Percentiles rank a stretch among this genome's conserved stretches.
Evolutionary conservation across 2,329 filamentous ascomycete species (phyloP).

Genomic region (Phyllosticta ampelicida): DNA sequence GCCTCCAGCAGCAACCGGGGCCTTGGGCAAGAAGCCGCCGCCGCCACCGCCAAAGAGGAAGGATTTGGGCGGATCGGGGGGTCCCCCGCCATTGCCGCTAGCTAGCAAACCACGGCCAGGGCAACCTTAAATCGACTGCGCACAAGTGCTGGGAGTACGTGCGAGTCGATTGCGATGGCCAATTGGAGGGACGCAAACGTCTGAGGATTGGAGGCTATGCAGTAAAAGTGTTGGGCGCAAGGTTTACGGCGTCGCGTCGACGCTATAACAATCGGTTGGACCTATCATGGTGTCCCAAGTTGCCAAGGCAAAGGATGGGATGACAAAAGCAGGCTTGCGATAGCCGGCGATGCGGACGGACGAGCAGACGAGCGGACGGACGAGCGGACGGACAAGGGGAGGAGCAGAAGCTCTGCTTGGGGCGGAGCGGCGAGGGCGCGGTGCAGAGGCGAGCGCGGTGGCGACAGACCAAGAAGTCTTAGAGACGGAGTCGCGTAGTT

Average conservation of each 20-base stretch:
- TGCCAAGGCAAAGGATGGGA: slow-evolving; percentile 1
- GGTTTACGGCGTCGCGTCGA: background rate
- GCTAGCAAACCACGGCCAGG: slow-evolving; percentile 41
- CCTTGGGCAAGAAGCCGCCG: slow-evolving; percentile 43
- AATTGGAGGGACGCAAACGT: background rate
- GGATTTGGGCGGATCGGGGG: slow-evolving; percentile 20
- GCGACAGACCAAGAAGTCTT: background rate
- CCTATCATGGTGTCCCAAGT: slow-evolving; percentile 3
- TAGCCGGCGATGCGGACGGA: background rate
- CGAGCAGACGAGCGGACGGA: background rate
- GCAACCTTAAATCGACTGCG: background rate
- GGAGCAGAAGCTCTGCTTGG: too few relatives aligned
- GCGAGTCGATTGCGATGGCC: background rate
- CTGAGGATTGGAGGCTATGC: background rate
- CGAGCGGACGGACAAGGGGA: background rate
- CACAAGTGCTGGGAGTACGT: background rate
- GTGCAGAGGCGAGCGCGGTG: too few relatives aligned
- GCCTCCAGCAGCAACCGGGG: background rate
- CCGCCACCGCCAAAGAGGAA: slow-evolving; percentile 49
- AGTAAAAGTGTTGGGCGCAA: background rate
- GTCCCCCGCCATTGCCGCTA: slow-evolving; percentile 47
- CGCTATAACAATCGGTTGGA: background rate
- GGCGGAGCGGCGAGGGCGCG: too few relatives aligned
- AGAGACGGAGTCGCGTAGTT: too few relatives aligned
- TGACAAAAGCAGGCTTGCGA: background rate